phyloP scores from a whole-genome alignment of 345 rosid genomes.

The Clausena lansium region DNA sequence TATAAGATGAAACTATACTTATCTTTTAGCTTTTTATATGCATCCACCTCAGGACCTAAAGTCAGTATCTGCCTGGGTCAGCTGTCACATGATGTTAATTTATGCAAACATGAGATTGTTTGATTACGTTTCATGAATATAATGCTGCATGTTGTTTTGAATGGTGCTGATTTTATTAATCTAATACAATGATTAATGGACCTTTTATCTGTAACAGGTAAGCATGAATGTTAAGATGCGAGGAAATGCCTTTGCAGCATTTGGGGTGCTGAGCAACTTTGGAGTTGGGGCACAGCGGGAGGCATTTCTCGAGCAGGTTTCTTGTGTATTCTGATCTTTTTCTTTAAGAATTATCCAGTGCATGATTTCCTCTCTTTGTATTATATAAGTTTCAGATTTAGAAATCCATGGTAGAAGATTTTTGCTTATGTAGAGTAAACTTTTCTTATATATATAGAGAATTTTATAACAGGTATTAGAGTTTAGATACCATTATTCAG shows the following conservation, averaged over 20 bases:
- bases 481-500: background rate
- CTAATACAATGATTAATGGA: background rate
- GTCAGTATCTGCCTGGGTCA: background rate
- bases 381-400: background rate
- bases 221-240: slow-evolving; percentile 83
- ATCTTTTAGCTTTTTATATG: background rate
- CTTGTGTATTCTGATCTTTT: background rate
- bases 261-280: slow-evolving; percentile 80
- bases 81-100: background rate
- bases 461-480: background rate
- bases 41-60: background rate
- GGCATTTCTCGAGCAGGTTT: slow-evolving; percentile 89
- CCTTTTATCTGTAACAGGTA: slow-evolving; percentile 37
- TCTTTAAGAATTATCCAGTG: background rate
- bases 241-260: slow-evolving; percentile 80
- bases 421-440: background rate
- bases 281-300: slow-evolving; percentile 66
- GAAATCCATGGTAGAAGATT: background rate
- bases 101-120: background rate
- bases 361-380: background rate
- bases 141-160: background rate
- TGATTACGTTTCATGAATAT: background rate
- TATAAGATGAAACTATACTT: background rate
- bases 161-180: background rate
- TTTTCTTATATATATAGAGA: background rate